A percentile compares a stretch with the other conserved stretches of the same genome.
Conservation (phyloP, 192 early-diverging fungal species). For the Funneliformis geosporum region DNA sequence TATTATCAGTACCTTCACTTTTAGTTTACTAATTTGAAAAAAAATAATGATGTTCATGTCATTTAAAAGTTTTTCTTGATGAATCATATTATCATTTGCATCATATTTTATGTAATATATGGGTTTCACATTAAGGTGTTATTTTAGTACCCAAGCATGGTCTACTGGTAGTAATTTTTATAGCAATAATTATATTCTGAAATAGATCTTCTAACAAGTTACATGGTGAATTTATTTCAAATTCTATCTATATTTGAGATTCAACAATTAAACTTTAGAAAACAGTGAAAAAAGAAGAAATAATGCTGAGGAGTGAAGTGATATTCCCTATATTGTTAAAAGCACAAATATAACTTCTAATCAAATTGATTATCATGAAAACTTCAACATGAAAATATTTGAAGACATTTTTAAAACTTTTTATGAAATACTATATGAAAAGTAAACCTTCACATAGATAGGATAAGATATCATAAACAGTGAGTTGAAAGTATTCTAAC, state of each 20-base stretch:
- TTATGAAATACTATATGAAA: neutral
- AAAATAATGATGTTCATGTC: slow-evolving; percentile 18
- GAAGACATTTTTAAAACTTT: neutral
- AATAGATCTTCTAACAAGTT: too few relatives aligned
- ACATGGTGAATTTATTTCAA: too few relatives aligned
- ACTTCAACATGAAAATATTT: slow-evolving; percentile 1
- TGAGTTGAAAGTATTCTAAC: neutral
- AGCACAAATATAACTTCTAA: neutral
- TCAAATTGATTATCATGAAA: too few relatives aligned
- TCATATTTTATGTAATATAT: too few relatives aligned
- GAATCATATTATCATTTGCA: too few relatives aligned
- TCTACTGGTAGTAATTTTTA: slow-evolving; percentile 14
- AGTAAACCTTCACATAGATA: slow-evolving; percentile 3
- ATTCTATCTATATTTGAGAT: too few relatives aligned
- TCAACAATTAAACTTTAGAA: neutral
- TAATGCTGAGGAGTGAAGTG: neutral
- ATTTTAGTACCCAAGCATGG: slow-evolving; percentile 3
- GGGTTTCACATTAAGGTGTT: slow-evolving; percentile 19
- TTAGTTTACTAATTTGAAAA: neutral
- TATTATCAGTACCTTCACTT: too few relatives aligned
- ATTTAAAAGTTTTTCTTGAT: too few relatives aligned
- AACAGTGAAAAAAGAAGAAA: slow-evolving; percentile 14
- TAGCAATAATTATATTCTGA: too few relatives aligned
- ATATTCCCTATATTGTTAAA: slow-evolving; percentile 6
- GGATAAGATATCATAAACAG: neutral